Base-by-base conservation (phyloP, 805 yeast genomes). In the Cyberlindnera maritima region DNA sequence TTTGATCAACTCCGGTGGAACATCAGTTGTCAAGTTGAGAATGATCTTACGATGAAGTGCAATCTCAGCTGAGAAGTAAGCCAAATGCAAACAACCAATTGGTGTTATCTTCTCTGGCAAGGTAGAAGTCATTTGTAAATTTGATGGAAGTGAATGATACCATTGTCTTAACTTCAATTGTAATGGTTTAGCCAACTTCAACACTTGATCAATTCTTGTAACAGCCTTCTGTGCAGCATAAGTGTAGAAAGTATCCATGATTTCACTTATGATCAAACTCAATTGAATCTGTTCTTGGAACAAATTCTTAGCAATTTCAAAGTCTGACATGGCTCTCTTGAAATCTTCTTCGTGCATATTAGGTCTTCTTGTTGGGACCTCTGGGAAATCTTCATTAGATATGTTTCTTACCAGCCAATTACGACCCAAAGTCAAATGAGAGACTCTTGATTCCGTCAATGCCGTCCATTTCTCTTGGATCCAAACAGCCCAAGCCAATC, bases 401-500 rank as follows among this genome's bases (percentile, higher is more conserved):
- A 91, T 74, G 35, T 79, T 72, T 39, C 76, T 72, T 4, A 91
- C 94, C 35, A 84, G 71, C 97, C 98, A 92, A 61, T 89, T 87
- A 46, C 75, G 68, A 2, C 82, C 84, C 46, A 80, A 72, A 18
- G 81, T 77, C 31, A 85, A 75, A 64, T 89, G 96, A 0, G 96
- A 84, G 2, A 96, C 96, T 36, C 97, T 72, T 0, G 91, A 80
- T 59, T 88, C 95, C 44, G 81, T 79, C 41, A 91, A 67, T 1
- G 96, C 72, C 10, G 85, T 75, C 98, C 98, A 92, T 62, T 91
- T 89, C 60, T 90, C 97, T 64, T 90, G 96, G 43, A 86, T 72
- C 73, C 81, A 92, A 1, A 90, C 94, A 0, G 97, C 97, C 98
- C 99, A 92, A 1, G 97, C 96, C 41, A 92, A 67, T 48, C 98